phyloP scores from a whole-genome alignment of 2,329 filamentous ascomycete genomes.

The Talaromyces marneffei region DNA sequence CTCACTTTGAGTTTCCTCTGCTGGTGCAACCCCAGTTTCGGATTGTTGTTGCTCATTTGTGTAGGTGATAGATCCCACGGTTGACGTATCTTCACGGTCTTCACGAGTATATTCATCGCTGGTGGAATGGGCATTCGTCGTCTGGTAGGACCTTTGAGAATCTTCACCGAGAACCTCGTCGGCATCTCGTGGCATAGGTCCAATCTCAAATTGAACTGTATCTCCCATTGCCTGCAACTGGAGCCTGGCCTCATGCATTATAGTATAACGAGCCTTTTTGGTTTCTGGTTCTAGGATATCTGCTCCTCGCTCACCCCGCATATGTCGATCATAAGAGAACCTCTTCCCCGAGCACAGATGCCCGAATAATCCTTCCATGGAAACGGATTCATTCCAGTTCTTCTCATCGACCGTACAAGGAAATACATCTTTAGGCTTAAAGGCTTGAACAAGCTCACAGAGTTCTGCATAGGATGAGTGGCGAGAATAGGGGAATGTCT shows the following conservation, averaged over 20 bases:
- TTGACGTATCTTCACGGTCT: not conserved
- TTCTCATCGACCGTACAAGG: constrained; percentile 68
- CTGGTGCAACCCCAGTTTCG: not conserved
- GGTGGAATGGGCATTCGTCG: not conserved
- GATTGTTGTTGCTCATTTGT: not conserved
- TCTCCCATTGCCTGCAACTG: constrained; percentile 12
- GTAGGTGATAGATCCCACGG: not conserved
- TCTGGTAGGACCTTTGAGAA: constrained; percentile 1
- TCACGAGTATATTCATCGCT: not conserved
- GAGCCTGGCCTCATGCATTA: constrained; percentile 11
- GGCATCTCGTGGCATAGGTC: constrained; percentile 9
- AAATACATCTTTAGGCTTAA: constrained; percentile 70
- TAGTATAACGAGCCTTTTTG: constrained; percentile 9
- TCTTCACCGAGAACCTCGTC: constrained; percentile 3
- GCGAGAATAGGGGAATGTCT: constrained; percentile 74
- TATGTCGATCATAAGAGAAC: constrained; percentile 62
- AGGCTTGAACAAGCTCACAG: constrained; percentile 60
- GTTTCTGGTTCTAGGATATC: constrained; percentile 17
- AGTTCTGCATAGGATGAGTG: constrained; percentile 84
- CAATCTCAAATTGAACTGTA: constrained; percentile 12
- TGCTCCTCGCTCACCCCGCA: constrained; percentile 40
- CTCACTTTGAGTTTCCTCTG: not conserved
- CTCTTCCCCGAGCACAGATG: constrained; percentile 54
- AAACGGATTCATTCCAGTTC: constrained; percentile 58
- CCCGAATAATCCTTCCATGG: constrained; percentile 67